phyloP scores from a whole-genome alignment of 345 rosid genomes.

The Crucihimalaya himalaica region DNA sequence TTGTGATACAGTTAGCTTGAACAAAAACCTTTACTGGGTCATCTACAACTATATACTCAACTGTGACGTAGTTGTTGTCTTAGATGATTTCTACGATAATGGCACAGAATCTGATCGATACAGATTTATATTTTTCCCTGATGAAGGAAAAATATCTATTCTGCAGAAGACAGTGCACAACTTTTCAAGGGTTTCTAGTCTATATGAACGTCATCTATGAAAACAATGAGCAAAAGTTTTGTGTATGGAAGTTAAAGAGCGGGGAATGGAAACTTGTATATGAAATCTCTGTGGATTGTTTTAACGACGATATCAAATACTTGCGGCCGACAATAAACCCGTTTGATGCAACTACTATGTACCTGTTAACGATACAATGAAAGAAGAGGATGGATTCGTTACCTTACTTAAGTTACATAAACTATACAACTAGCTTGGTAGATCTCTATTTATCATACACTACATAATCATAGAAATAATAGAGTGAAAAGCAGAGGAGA shows the following conservation, averaged over 20 bases:
- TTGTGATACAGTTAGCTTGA: no score
- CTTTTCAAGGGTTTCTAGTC: not conserved
- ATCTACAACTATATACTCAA: no score
- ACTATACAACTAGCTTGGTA: not conserved
- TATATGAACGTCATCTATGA: not conserved
- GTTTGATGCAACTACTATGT: no score
- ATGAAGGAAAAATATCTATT: not conserved
- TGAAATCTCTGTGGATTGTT: not conserved
- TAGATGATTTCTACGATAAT: no score
- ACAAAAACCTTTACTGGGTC: no score
- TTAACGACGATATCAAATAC: not conserved
- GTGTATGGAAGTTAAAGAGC: conserved; percentile 10
- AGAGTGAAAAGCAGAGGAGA: not conserved
- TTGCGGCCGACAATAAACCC: no score
- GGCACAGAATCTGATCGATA: no score
- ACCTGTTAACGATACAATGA: not conserved
- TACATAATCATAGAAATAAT: no score
- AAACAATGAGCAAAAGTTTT: not conserved
- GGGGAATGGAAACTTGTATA: not conserved
- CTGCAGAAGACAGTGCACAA: not conserved
- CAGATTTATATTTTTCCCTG: no score
- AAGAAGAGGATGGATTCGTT: not conserved
- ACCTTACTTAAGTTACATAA: not conserved
- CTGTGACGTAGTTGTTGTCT: no score
- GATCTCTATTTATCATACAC: not conserved